Percentiles rank a stretch among this genome's conserved stretches.
phyloP scores from a whole-genome alignment of 176 grass and related monocot species.

The Miscanthus lutarioriparius region DNA sequence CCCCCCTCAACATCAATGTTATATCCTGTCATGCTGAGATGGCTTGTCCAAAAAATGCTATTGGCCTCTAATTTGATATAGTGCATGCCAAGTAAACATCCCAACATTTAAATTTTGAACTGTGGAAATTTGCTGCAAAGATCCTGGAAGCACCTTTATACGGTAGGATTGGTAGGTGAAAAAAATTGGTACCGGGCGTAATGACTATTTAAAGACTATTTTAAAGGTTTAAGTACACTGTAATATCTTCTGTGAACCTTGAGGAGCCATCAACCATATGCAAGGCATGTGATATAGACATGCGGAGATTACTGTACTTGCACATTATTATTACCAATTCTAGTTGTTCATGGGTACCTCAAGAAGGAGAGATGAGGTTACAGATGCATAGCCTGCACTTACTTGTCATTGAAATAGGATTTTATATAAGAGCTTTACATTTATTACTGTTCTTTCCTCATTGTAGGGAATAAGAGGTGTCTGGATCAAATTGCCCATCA shows the following conservation, averaged over 20 bases:
- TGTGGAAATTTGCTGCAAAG: neutral
- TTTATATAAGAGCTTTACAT: constrained; percentile 8
- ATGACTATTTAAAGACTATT: neutral
- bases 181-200: neutral
- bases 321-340: neutral
- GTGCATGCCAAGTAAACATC: neutral
- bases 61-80: too few relatives aligned
- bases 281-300: neutral
- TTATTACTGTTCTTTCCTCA: neutral
- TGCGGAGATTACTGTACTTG: neutral
- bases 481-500: constrained; percentile 90
- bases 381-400: neutral
- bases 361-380: neutral
- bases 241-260: neutral
- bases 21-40: constrained; percentile 7
- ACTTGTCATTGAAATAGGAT: neutral
- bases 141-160: neutral
- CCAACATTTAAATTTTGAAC: neutral
- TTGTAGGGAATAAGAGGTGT: constrained; percentile 87
- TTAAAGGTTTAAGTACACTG: neutral
- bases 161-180: neutral
- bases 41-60: neutral
- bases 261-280: neutral
- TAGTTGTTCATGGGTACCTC: neutral
- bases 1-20: neutral